Evolutionary conservation across 306 rosid genomes (phyloP), one percentile per base, ranked within the genome.

Genomic region (Gillenia trifoliata): DNA sequence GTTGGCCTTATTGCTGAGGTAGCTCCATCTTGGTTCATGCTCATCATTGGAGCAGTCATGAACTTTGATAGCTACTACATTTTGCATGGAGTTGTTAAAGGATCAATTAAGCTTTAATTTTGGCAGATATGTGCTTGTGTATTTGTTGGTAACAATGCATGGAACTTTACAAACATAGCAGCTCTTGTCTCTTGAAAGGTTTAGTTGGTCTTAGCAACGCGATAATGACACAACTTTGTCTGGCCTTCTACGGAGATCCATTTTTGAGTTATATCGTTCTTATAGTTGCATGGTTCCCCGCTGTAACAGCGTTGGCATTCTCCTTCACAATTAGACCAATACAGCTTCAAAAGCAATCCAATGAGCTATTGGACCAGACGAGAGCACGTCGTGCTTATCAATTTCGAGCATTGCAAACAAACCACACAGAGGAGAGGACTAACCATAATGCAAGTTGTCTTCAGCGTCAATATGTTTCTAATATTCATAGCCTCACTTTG

Each of bases 241-340:
- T 69, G 17, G 75, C 64, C 70, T 43, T 77, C 41, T 77, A 69
- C 57, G 75, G 70, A 22, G 47, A 68, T 11, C 15, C 61, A 69
- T 31, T 2, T 5, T 16, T 4, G 13, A 11, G n/a, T 54, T 0
- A 34, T 30, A 59, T 38, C 75, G 20, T 59, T 17, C 54, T 77
- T 45, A 50, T 77, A 6, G 56, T 77, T 13, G 80, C 71, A 4
- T 77, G 70, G 70, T 62, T 77, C 55, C 80, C 70, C 0, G 64
- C 75, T 23, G 29, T 40, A 8, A 47, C 66, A 17, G 22, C 80
- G 2, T 36, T 77, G 33, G 29, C 49, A 49, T 77, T 69, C 19
- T 38, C 70, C 7, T 66, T 23, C 38, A 33, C 70, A 23, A 69
- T 77, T 49, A 66, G 80, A 10, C 31, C 72, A 40, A 45, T 69